Percentiles rank a stretch among this genome's conserved stretches.
Evolutionary conservation across 306 rosid species (phyloP).

Genomic region (Arachis stenosperma): DNA sequence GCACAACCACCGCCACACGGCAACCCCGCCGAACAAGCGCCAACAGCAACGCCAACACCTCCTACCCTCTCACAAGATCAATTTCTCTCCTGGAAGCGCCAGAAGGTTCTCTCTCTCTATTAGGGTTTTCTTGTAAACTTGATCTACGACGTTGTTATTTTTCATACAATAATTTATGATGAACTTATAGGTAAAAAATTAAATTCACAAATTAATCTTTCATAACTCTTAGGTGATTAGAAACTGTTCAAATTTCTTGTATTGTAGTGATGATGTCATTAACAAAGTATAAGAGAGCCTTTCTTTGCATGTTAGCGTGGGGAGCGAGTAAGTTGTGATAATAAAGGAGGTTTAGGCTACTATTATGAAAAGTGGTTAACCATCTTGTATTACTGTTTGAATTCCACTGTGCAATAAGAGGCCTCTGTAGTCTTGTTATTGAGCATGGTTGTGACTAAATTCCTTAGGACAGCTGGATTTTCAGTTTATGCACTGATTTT

Average conservation of each 20-base stretch:
- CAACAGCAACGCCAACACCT: slow-evolving; percentile 33
- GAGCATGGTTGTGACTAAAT: slow-evolving; percentile 19
- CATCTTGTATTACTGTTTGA: slow-evolving; percentile 22
- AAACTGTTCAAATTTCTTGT: background rate
- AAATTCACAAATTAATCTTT: background rate
- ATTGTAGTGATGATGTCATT: background rate
- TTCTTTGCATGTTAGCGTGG: background rate
- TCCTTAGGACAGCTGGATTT: background rate
- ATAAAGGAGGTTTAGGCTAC: background rate
- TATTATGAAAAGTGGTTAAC: background rate
- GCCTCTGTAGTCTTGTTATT: background rate
- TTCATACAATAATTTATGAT: background rate
- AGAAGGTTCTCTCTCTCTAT: slow-evolving; percentile 54
- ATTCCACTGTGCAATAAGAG: background rate
- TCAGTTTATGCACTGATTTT: slow-evolving; percentile 20
- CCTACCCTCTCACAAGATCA: slow-evolving; percentile 52
- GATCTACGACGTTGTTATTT: background rate
- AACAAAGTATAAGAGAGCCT: background rate
- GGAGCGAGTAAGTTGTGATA: background rate
- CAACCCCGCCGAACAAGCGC: slow-evolving; percentile 42
- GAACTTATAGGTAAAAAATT: background rate
- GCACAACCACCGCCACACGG: slow-evolving; percentile 44
- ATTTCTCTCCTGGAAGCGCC: slow-evolving; percentile 85
- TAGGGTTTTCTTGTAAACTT: slow-evolving; percentile 36
- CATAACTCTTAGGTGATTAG: background rate